phyloP scores from a whole-genome alignment of 2,329 filamentous ascomycete genomes.

The Pyrenochaeta sp. region DNA sequence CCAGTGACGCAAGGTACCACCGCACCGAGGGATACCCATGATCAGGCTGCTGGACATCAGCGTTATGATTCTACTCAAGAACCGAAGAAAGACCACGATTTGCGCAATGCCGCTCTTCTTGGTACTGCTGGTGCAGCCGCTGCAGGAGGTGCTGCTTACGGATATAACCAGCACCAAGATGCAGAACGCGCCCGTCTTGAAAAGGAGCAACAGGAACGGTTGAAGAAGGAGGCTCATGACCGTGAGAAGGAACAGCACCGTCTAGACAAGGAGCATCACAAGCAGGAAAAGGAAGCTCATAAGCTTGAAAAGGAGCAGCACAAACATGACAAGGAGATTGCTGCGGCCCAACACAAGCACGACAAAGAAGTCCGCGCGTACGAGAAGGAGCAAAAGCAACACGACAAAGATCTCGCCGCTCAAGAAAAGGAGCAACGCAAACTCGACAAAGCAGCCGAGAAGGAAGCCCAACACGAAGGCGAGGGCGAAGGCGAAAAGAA shows the following conservation, averaged over 20 bases:
- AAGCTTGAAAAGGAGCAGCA: constrained; percentile 32
- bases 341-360: constrained; percentile 16
- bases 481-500: constrained; percentile 47
- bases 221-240: constrained; percentile 22
- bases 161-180: constrained; percentile 36
- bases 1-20: constrained; percentile 13
- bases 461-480: constrained; percentile 23
- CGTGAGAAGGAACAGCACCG: constrained; percentile 26
- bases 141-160: constrained; percentile 37
- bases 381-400: constrained; percentile 10
- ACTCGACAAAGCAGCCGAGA: constrained; percentile 19
- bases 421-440: constrained; percentile 32
- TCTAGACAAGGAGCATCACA: constrained; percentile 22
- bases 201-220: constrained; percentile 33
- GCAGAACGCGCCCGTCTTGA: constrained; percentile 32
- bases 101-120: constrained; percentile 33
- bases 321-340: constrained; percentile 19
- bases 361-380: constrained; percentile 17
- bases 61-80: constrained; percentile 28
- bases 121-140: constrained; percentile 32
- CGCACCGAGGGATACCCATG: constrained; percentile 23
- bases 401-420: constrained; percentile 28
- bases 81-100: constrained; percentile 30
- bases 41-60: constrained; percentile 22
- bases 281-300: constrained; percentile 11